Evolutionary conservation across 1,284 basidiomycete genomes (phyloP), one percentile per base, ranked within the genome.

Genomic region (Xanthoconium separans): DNA sequence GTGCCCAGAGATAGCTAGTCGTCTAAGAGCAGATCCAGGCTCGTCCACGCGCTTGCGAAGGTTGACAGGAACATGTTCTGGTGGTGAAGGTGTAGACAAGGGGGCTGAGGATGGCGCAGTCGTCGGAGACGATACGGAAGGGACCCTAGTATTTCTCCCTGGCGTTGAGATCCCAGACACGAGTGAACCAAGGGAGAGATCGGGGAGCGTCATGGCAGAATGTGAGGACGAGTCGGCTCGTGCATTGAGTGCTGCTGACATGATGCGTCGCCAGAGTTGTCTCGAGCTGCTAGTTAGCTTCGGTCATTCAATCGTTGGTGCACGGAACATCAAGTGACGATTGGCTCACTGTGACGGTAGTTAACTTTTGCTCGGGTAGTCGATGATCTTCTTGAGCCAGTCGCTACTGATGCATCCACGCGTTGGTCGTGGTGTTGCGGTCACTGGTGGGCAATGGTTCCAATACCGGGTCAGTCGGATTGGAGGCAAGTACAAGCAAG

Each of bases 161-260:
- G 83, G 84, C 1, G 83, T 83, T 7, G 79, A 80, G 61, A 84
- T 78, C n/a, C 73, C 76, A 11, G 79, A 79, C 40, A 73, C 71
- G 16, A 84, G 69, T 4, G 84, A 85, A 46, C 80, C 82, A 0
- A 87, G 74, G 3, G 85, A 87, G 39, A 88, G 68, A 61, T 88
- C 86, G 13, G 81, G 82, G 45, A 80, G 79, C 0, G 75, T 77
- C 47, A 72, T 68, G 15, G 66, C 61, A 1, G 78, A 80, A 48
- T 77, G 78, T 8, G 64, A 64, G 3, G 77, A 79, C 20, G 65
- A 56, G 41, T 65, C 66, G 13, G 61, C 66, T 3, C 61, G 61
- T 34, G 63, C 54, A 43, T 65, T 63, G 31, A 63, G 57, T 24
- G 62, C 49, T 1, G 54, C 43, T 5, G 64, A 65, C 64, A 65